A percentile compares a stretch with the other conserved stretches of the same genome.
Evolutionary conservation across 345 rosid species (phyloP).

Genomic region (Euphorbia tirucalli): DNA sequence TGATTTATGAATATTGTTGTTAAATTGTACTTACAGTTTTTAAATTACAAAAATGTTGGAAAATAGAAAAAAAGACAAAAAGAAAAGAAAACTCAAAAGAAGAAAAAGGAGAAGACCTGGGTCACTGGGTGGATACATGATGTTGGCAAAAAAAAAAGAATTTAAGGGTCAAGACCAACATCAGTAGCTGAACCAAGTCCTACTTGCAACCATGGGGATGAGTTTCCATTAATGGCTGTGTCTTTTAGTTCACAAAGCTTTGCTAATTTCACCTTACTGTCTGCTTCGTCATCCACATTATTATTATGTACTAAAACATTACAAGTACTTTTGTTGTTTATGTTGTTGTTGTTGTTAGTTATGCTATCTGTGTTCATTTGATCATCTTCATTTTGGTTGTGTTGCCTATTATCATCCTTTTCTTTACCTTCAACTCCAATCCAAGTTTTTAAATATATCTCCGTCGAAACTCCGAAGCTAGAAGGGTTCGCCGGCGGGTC

Average conservation of each 20-base stretch:
- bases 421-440: conserved; percentile 33
- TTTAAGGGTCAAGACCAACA: conserved; percentile 35
- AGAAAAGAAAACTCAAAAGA: background rate
- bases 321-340: conserved; percentile 7
- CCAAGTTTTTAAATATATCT: conserved; percentile 47
- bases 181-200: conserved; percentile 60
- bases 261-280: conserved; percentile 55
- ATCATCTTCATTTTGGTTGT: conserved; percentile 12
- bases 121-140: too few species aligned
- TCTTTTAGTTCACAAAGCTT: conserved; percentile 66
- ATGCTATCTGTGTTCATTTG: background rate
- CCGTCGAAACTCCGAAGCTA: conserved; percentile 32
- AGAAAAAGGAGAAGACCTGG: background rate
- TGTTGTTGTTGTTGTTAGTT: conserved; percentile 7
- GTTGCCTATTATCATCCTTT: conserved; percentile 16
- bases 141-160: background rate
- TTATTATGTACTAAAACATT: conserved; percentile 20
- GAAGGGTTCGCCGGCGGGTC: conserved; percentile 16
- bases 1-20: background rate
- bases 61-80: too few species aligned
- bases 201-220: conserved; percentile 80
- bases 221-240: conserved; percentile 38
- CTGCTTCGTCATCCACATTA: conserved; percentile 55
- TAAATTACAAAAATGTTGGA: conserved; percentile 4
- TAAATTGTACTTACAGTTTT: conserved; percentile 26